Evolutionary conservation across 176 grass and related monocot species (phyloP).

Genomic region (Oryza meridionalis): DNA sequence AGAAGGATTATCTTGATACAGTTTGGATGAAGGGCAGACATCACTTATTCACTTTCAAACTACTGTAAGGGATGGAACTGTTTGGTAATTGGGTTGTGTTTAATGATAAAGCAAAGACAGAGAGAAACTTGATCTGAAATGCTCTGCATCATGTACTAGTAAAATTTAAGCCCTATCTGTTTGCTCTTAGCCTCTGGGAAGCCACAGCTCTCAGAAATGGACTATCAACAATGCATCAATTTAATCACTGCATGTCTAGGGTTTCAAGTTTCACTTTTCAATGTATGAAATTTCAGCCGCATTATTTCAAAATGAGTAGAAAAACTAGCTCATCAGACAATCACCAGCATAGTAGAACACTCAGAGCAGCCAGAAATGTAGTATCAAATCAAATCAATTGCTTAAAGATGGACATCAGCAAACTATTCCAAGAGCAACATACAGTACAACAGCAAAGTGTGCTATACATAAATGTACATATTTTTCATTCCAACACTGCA

Average conservation of each 20-base stretch:
- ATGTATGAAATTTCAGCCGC: slow-evolving; percentile 3
- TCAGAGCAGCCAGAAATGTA: neutral
- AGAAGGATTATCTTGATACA: neutral
- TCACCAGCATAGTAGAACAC: neutral
- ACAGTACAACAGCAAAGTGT: neutral
- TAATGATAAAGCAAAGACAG: neutral
- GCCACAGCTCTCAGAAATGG: neutral
- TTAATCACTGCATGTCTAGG: neutral
- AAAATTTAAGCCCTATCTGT: neutral
- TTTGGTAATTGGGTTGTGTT: neutral
- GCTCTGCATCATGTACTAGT: neutral
- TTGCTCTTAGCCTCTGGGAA: neutral
- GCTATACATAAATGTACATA: neutral
- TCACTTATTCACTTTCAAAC: neutral
- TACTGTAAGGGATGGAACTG: neutral
- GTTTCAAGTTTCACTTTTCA: neutral
- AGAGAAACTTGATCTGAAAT: neutral
- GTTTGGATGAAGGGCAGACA: neutral
- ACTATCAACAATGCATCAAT: neutral
- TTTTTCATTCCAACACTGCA: neutral
- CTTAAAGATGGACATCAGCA: neutral
- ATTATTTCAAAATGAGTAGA: neutral
- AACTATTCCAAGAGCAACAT: slow-evolving; percentile 6
- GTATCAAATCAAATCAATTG: neutral
- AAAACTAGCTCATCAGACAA: slow-evolving; percentile 4